Conservation (phyloP, 2,329 filamentous ascomycete species). For the Alternaria alternata region DNA sequence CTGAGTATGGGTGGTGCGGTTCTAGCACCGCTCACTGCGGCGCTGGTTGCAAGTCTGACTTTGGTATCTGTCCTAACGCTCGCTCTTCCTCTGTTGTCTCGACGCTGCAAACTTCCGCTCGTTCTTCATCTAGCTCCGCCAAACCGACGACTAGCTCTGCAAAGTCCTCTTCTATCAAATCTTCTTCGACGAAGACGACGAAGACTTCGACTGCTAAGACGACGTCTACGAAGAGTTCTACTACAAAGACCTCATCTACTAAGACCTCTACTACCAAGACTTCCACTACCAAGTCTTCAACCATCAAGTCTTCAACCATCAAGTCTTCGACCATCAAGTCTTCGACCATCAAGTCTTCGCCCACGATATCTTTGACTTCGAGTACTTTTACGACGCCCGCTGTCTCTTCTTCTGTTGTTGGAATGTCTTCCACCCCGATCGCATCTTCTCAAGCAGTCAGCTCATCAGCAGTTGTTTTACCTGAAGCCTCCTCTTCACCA, state of each 20-base stretch:
- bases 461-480: background rate
- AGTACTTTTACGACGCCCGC: background rate
- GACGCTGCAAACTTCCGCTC: background rate
- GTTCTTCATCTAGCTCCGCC: background rate
- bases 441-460: background rate
- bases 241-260: too few relatives aligned
- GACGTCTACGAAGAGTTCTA: too few relatives aligned
- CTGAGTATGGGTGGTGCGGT: constrained; percentile 7
- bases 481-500: background rate
- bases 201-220: too few relatives aligned
- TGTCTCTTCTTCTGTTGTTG: background rate
- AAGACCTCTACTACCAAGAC: too few relatives aligned
- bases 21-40: background rate
- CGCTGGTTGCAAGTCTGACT: constrained; percentile 1
- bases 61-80: background rate
- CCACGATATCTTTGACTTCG: too few relatives aligned
- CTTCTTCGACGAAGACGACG: too few relatives aligned
- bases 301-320: too few relatives aligned
- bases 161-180: too few relatives aligned
- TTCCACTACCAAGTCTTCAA: too few relatives aligned
- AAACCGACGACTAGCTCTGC: too few relatives aligned
- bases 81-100: background rate
- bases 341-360: too few relatives aligned
- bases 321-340: too few relatives aligned
- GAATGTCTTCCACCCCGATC: background rate